Percentiles rank a stretch among this genome's conserved stretches.
Conservation (phyloP, 306 rosid genomes). For the Begonia peltatifolia region DNA sequence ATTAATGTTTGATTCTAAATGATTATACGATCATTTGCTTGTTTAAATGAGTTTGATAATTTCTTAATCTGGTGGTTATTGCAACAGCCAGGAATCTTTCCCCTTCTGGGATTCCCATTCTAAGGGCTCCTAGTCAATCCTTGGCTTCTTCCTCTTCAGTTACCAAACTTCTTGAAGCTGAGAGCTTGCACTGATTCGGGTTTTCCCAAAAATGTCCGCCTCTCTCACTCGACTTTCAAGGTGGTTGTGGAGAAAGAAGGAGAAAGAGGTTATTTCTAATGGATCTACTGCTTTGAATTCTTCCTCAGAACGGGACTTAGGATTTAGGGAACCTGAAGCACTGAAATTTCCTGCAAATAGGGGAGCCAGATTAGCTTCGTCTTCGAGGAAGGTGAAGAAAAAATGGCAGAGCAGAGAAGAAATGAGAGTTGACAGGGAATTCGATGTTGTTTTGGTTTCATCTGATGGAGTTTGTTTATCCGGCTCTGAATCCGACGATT, state of each 20-base stretch:
- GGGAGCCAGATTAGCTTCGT: slow-evolving; percentile 37
- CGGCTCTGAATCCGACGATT: slow-evolving; percentile 67
- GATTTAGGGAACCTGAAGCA: slow-evolving; percentile 37
- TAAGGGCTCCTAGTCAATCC: background rate
- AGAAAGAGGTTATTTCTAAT: slow-evolving; percentile 38
- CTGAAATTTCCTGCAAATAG: slow-evolving; percentile 40
- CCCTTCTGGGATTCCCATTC: background rate
- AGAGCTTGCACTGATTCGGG: background rate
- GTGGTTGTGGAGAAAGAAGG: slow-evolving; percentile 64
- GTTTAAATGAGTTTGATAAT: background rate
- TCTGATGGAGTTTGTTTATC: slow-evolving; percentile 72
- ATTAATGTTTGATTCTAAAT: no score
- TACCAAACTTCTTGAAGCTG: background rate
- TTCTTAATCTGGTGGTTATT: background rate
- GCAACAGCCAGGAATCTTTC: background rate
- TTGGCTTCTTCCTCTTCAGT: background rate
- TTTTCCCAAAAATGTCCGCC: slow-evolving; percentile 35
- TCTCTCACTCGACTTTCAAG: slow-evolving; percentile 53
- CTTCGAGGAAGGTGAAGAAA: slow-evolving; percentile 35
- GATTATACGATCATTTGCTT: background rate
- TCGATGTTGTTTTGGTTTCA: slow-evolving; percentile 66
- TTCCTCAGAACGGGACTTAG: slow-evolving; percentile 39
- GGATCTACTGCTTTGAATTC: slow-evolving; percentile 32
- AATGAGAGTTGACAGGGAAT: slow-evolving; percentile 52
- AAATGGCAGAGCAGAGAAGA: slow-evolving; percentile 72